A percentile compares a stretch with the other conserved stretches of the same genome.
phyloP scores from a whole-genome alignment of 2,329 filamentous ascomycete genomes.

The Pseudogymnoascus sp. region DNA sequence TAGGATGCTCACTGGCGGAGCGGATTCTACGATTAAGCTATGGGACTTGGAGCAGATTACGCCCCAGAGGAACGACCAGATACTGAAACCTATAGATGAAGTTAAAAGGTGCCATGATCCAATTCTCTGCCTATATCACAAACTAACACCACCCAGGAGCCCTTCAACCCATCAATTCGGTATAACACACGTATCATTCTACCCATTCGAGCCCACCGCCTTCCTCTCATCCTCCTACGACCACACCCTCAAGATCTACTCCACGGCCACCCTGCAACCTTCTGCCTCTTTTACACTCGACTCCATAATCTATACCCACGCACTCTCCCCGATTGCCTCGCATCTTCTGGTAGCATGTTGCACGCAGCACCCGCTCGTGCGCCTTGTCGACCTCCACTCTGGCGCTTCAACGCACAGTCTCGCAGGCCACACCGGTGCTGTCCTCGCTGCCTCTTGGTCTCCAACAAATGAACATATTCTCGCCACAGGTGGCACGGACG shows the following conservation, averaged over 20 bases:
- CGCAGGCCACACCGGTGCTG: constrained; percentile 58
- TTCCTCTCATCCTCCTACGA: constrained; percentile 76
- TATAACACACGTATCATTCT: constrained; percentile 70
- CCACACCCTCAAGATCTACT: constrained; percentile 68
- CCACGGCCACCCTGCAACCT: constrained; percentile 52
- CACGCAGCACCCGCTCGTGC: constrained; percentile 76
- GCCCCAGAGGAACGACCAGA: constrained; percentile 39
- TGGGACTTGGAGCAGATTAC: constrained; percentile 71
- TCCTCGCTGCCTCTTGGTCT: constrained; percentile 72
- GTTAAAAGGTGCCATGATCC: constrained; percentile 35
- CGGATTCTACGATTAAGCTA: constrained; percentile 74
- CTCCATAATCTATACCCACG: constrained; percentile 67
- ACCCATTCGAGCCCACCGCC: constrained; percentile 67
- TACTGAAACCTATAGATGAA: constrained; percentile 47
- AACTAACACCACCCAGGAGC: constrained; percentile 26
- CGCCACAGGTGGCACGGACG: constrained; percentile 78
- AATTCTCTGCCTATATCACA: constrained; percentile 16
- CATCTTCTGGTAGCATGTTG: constrained; percentile 80
- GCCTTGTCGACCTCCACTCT: constrained; percentile 79
- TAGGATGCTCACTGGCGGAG: constrained; percentile 76
- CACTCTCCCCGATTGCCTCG: constrained; percentile 64
- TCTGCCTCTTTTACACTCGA: constrained; percentile 63
- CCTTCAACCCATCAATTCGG: constrained; percentile 55
- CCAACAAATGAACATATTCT: constrained; percentile 72
- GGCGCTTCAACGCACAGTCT: constrained; percentile 68